Percentiles rank a stretch among this genome's conserved stretches.
Conservation (phyloP, 345 rosid species). For the Heritiera fomes region DNA sequence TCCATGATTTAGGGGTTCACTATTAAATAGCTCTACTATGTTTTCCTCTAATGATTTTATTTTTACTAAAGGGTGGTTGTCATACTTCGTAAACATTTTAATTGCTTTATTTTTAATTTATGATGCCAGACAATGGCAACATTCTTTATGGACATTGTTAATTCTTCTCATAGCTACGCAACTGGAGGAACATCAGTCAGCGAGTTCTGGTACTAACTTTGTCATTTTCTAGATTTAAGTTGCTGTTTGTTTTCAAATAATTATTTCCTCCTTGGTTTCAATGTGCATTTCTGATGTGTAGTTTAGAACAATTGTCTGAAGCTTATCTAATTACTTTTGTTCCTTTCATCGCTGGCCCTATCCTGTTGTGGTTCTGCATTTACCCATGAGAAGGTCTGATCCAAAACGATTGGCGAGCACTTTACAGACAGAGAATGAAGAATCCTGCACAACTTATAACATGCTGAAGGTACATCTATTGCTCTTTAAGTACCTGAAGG, state of each 20-base stretch:
- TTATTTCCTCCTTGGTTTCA: not conserved
- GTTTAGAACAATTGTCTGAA: not conserved
- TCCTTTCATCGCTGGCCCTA: conserved; percentile 6
- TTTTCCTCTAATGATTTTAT: not conserved
- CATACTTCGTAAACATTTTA: not conserved
- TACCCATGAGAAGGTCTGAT: conserved; percentile 57
- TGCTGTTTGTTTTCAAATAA: not conserved
- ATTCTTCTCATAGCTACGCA: conserved; percentile 86
- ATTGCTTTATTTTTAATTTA: conserved; percentile 18
- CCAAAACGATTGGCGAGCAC: conserved; percentile 79
- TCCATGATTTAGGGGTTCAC: not conserved
- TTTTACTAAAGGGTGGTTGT: not conserved
- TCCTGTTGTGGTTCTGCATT: not conserved
- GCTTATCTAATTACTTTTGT: not conserved
- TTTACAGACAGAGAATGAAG: conserved; percentile 68
- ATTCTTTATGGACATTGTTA: conserved; percentile 82
- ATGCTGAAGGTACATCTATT: conserved; percentile 71
- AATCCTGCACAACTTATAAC: conserved; percentile 94
- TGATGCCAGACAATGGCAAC: conserved; percentile 62
- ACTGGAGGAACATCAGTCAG: conserved; percentile 85
- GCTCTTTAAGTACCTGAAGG: not conserved
- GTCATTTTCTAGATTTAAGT: not conserved
- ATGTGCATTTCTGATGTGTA: not conserved
- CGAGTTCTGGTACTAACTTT: conserved; percentile 74
- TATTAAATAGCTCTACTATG: not conserved